phyloP scores from a whole-genome alignment of 176 grass and related monocot genomes.

The Typha latifolia region DNA sequence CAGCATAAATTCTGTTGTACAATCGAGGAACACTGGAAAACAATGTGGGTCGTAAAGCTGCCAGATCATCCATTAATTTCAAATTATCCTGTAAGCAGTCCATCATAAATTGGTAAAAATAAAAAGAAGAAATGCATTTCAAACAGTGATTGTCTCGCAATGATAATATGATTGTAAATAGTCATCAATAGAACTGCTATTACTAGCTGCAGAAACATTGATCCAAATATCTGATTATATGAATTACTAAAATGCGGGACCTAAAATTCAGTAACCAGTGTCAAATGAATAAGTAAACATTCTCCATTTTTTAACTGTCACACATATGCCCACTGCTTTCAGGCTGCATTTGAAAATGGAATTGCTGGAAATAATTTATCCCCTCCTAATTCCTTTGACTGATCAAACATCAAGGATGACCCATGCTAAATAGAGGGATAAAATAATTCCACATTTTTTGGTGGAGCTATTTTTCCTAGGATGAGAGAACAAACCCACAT shows the following conservation, averaged over 20 bases:
- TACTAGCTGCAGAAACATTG: neutral
- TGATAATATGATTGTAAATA: neutral
- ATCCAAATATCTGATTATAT: neutral
- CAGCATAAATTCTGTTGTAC: conserved; percentile 90
- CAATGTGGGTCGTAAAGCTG: conserved; percentile 76
- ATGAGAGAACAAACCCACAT: no score
- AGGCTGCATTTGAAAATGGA: no score
- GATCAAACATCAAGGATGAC: no score
- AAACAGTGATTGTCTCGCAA: neutral
- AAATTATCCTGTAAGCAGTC: conserved; percentile 71
- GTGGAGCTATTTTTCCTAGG: no score
- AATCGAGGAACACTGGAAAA: conserved; percentile 80
- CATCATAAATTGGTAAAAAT: conserved; percentile 11
- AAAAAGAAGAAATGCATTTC: conserved; percentile 4
- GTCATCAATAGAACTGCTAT: neutral
- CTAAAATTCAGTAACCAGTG: neutral
- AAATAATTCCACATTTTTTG: no score
- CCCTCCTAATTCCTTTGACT: no score
- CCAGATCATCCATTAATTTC: conserved; percentile 97
- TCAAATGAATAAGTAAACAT: neutral
- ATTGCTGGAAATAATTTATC: no score
- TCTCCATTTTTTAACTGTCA: no score
- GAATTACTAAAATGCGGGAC: neutral
- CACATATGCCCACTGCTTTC: no score
- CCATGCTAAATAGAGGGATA: no score